Conservation (phyloP, 2,329 filamentous ascomycete species). For the Colletotrichum falcatum region DNA sequence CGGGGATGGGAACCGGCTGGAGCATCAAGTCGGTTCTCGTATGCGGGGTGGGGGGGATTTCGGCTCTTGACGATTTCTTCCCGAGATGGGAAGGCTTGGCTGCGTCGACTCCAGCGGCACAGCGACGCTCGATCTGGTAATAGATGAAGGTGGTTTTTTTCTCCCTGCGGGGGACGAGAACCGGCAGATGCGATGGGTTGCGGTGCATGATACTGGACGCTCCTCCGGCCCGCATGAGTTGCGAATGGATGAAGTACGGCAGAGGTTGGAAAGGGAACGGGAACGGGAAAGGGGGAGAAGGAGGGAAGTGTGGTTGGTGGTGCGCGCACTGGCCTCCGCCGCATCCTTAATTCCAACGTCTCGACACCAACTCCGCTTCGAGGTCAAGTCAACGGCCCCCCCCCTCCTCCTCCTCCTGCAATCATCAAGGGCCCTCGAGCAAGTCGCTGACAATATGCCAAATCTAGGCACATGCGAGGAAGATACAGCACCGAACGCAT, state of each 20-base stretch:
- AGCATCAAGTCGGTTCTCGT: conserved; percentile 1
- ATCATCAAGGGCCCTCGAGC: not conserved
- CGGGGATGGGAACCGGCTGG: not conserved
- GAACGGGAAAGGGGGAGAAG: not conserved
- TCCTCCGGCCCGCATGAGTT: not conserved
- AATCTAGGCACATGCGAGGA: not conserved
- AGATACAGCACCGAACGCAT: not conserved
- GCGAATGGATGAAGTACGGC: not conserved
- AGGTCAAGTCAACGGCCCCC: not conserved
- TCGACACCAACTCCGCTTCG: not conserved
- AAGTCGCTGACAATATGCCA: not conserved
- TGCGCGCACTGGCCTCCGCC: conserved; percentile 6
- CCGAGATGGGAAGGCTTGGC: conserved; percentile 20
- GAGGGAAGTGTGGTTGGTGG: too few species aligned
- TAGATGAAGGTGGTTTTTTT: not conserved
- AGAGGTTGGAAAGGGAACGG: not conserved
- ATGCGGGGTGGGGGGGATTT: conserved; percentile 20
- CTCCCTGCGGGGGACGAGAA: not conserved
- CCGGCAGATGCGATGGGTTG: not conserved
- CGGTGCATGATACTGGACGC: not conserved
- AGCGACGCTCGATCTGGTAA: not conserved
- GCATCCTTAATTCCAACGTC: conserved; percentile 27
- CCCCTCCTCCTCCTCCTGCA: not conserved
- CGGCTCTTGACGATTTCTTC: conserved; percentile 20
- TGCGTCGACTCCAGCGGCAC: not conserved